Evolutionary conservation across 169 alveolate species (phyloP).

Genomic region (Plasmodium reichenowi): DNA sequence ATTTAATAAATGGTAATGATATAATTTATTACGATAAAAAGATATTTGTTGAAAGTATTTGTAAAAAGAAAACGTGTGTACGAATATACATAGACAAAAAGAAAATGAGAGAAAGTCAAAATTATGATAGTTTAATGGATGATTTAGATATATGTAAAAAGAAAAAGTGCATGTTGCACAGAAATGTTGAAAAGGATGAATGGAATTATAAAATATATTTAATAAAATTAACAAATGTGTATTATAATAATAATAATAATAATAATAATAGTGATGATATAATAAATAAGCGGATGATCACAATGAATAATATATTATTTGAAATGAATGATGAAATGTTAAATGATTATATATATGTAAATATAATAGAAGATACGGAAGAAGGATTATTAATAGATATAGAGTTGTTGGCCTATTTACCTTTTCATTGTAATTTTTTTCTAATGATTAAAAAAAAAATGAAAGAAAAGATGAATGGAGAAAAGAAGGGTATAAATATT

Average conservation of each 20-base stretch:
- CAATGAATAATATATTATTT: slow-evolving; percentile 32
- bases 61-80: slow-evolving; percentile 23
- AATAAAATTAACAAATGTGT: slow-evolving; percentile 27
- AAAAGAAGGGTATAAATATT: neutral
- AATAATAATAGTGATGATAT: neutral
- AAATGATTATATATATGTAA: slow-evolving; percentile 40
- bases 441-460: slow-evolving; percentile 16
- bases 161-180: slow-evolving; percentile 11
- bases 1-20: slow-evolving; percentile 8
- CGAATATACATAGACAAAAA: slow-evolving; percentile 41
- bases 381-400: slow-evolving; percentile 8
- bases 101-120: slow-evolving; percentile 20
- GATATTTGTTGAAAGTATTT: slow-evolving; percentile 33
- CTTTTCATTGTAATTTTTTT: slow-evolving; percentile 65
- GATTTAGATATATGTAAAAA: slow-evolving; percentile 13
- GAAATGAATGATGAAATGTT: slow-evolving; percentile 31
- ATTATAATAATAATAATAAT: neutral
- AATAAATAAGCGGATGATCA: neutral
- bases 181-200: slow-evolving; percentile 38
- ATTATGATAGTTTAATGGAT: neutral
- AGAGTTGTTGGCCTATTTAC: slow-evolving; percentile 51
- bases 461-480: neutral
- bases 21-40: slow-evolving; percentile 32
- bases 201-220: slow-evolving; percentile 62
- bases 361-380: slow-evolving; percentile 36